Conservation (phyloP, 495 filamentous ascomycete genomes). For the Aspergillus heteromorphus region DNA sequence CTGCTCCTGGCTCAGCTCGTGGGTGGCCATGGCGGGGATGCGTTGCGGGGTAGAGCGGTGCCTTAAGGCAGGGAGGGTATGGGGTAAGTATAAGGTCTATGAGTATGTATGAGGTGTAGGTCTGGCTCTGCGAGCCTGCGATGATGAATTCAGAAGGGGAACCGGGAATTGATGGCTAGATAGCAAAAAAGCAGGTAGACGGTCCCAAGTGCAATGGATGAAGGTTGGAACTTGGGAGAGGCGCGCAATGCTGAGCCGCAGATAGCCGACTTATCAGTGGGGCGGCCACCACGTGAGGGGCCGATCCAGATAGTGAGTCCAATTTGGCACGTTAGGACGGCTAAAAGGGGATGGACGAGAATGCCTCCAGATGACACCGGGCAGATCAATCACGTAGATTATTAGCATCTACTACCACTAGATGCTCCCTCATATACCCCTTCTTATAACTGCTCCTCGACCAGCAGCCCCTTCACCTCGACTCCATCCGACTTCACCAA, state of each 20-base stretch:
- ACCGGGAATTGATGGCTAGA: not conserved
- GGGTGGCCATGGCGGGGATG: not conserved
- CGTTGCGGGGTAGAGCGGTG: not conserved
- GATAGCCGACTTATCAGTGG: slow-evolving; percentile 2
- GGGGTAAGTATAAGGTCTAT: not conserved
- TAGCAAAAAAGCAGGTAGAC: not conserved
- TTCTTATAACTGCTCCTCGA: too few species aligned
- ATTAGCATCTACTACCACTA: too few species aligned
- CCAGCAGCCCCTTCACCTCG: slow-evolving; percentile 41
- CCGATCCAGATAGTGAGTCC: too few species aligned
- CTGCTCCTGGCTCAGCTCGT: slow-evolving; percentile 25
- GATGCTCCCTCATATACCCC: too few species aligned
- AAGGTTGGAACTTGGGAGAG: not conserved
- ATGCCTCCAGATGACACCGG: too few species aligned
- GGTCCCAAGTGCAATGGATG: too few species aligned
- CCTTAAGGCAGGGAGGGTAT: not conserved
- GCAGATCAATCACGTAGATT: too few species aligned
- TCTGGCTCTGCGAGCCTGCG: not conserved
- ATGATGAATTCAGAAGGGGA: not conserved
- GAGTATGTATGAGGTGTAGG: too few species aligned
- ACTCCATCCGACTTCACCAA: slow-evolving; percentile 45
- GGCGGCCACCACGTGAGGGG: not conserved
- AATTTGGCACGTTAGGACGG: too few species aligned
- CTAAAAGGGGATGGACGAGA: too few species aligned
- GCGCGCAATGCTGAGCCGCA: not conserved